Percentiles rank a stretch among this genome's conserved stretches.
Evolutionary conservation across 176 grass and related monocot species (phyloP).

Genomic region (Phoenix roebelenii): DNA sequence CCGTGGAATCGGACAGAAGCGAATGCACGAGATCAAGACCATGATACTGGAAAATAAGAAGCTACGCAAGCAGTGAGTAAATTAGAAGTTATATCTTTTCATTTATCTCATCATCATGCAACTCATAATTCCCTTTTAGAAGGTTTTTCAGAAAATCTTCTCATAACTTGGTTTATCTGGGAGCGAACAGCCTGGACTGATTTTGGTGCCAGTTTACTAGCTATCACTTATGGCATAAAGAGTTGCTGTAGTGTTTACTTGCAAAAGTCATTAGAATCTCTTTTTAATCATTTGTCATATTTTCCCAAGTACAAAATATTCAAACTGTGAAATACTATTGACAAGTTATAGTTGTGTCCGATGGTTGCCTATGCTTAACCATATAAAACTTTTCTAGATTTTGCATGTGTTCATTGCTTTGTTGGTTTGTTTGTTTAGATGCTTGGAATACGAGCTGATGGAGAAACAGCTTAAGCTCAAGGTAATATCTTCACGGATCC

Average conservation of each 20-base stretch:
- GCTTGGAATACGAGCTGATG: slow-evolving; percentile 36
- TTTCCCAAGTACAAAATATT: too few species aligned
- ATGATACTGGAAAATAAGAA: slow-evolving; percentile 63
- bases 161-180: too few species aligned
- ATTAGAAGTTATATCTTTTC: slow-evolving; percentile 9
- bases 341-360: too few species aligned
- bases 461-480: slow-evolving; percentile 52
- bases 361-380: background rate
- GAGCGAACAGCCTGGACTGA: too few species aligned
- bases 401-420: background rate
- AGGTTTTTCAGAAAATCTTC: too few species aligned
- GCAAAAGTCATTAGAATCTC: too few species aligned
- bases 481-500: slow-evolving; percentile 30
- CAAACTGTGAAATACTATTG: too few species aligned
- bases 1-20: slow-evolving; percentile 28
- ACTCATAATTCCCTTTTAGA: slow-evolving; percentile 1
- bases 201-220: too few species aligned
- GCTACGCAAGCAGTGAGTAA: slow-evolving; percentile 55
- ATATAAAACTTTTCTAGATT: background rate
- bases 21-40: slow-evolving; percentile 33
- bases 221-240: too few species aligned
- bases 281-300: too few species aligned
- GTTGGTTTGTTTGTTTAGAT: slow-evolving; percentile 33
- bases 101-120: background rate
- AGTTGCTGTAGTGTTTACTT: too few species aligned